phyloP scores from a whole-genome alignment of 2,329 filamentous ascomycete species.

The Pseudopyrenochaeta lycopersici region DNA sequence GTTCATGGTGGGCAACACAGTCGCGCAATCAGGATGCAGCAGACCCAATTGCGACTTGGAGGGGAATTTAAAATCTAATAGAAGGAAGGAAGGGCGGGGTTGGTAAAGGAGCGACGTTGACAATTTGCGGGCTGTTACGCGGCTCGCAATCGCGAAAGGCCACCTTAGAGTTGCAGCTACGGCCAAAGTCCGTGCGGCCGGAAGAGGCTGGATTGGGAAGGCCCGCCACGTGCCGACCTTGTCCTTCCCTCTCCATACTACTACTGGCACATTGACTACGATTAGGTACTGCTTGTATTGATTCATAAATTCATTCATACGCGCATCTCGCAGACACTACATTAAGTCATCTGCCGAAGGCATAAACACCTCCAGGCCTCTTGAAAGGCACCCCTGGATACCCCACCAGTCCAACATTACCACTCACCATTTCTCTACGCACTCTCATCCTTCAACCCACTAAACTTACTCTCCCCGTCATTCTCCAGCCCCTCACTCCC shows the following conservation, averaged over 20 bases:
- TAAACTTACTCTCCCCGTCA: conserved; percentile 33
- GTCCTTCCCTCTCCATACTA: neutral
- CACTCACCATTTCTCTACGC: conserved; percentile 3
- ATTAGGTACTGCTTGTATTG: no score
- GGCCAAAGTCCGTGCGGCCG: conserved; percentile 26
- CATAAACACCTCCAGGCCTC: no score
- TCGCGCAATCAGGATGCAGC: conserved; percentile 31
- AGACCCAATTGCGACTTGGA: conserved; percentile 36
- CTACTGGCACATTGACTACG: no score
- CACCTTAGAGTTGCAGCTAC: conserved; percentile 44
- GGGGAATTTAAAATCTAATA: neutral
- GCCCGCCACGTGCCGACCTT: conserved; percentile 21
- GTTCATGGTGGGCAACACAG: conserved; percentile 68
- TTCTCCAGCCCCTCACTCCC: conserved; percentile 19
- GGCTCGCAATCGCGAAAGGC: conserved; percentile 39
- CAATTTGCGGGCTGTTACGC: conserved; percentile 8
- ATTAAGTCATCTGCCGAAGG: no score
- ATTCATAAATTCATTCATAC: no score
- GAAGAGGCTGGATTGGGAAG: conserved; percentile 28
- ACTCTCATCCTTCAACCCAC: conserved; percentile 21
- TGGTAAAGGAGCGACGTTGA: conserved; percentile 30
- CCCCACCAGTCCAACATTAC: neutral
- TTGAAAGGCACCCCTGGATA: neutral
- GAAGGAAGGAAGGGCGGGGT: conserved; percentile 13
- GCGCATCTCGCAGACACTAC: no score